phyloP scores from a whole-genome alignment of 2,329 filamentous ascomycete genomes.

The Chrysoporthe puriensis region DNA sequence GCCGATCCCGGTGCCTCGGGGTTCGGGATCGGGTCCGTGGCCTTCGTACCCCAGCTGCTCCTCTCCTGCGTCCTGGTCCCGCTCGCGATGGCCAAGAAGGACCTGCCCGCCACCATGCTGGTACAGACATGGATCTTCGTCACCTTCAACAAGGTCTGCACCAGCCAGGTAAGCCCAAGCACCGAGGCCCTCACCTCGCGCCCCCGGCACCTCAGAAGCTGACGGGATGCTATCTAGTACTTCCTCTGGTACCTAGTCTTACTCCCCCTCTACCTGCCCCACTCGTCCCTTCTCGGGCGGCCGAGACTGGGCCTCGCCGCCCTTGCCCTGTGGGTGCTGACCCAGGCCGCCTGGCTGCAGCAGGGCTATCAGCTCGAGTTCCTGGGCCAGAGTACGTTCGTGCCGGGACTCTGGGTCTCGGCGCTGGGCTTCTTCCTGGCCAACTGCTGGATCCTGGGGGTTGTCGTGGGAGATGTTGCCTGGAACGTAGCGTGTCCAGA shows the following conservation, averaged over 20 bases:
- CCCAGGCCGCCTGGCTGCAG: constrained; percentile 77
- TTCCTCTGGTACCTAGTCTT: constrained; percentile 98
- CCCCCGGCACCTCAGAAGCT: background rate
- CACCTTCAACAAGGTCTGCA: constrained; percentile 98
- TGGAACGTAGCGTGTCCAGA: constrained; percentile 1
- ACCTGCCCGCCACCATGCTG: constrained; percentile 83
- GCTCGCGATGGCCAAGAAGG: constrained; percentile 75
- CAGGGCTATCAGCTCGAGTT: constrained; percentile 79
- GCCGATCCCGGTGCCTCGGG: constrained; percentile 50
- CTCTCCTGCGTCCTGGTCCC: constrained; percentile 75
- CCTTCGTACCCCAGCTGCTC: constrained; percentile 85
- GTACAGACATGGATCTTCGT: constrained; percentile 98
- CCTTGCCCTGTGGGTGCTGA: constrained; percentile 71
- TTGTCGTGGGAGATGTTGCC: constrained; percentile 71
- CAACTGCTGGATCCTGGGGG: constrained; percentile 85
- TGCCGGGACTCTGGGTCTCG: constrained; percentile 79
- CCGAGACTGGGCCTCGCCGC: constrained; percentile 67
- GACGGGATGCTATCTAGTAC: constrained; percentile 62
- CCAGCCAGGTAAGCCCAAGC: constrained; percentile 77
- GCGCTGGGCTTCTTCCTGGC: constrained; percentile 80
- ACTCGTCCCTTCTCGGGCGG: constrained; percentile 69
- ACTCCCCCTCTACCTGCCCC: constrained; percentile 85
- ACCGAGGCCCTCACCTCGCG: background rate
- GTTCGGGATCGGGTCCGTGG: constrained; percentile 71
- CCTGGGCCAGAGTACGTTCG: constrained; percentile 79